These are phyloP conservation scores for Heliocybe sulcata DNA, from an alignment of 1,284 basidiomycete species.

Conservation along the genomic window DNA sequence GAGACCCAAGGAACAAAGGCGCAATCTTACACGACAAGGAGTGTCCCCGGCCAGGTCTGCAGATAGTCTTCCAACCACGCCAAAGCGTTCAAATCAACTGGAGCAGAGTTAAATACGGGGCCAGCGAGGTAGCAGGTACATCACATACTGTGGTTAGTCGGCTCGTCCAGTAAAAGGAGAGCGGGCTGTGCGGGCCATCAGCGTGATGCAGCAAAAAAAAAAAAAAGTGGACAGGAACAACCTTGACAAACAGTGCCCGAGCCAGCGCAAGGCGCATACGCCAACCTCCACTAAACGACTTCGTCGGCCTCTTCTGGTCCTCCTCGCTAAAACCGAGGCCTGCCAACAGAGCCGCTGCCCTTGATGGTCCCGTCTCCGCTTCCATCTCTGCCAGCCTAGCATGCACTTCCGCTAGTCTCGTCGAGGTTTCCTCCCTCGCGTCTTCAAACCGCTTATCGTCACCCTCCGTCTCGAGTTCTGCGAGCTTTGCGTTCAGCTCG, in stretches of 20 bases:
- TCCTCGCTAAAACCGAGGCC: conserved; percentile 88
- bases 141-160: conserved; percentile 88
- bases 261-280: conserved; percentile 85
- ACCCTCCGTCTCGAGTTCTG: conserved; percentile 64
- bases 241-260: conserved; percentile 92
- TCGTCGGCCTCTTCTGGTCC: conserved; percentile 81
- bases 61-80: conserved; percentile 94
- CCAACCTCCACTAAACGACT: conserved; percentile 97
- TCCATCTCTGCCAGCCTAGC: conserved; percentile 93
- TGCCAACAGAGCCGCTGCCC: conserved; percentile 86
- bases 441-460: conserved; percentile 77
- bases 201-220: conserved; percentile 8
- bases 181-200: conserved; percentile 41
- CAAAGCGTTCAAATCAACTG: conserved; percentile 76
- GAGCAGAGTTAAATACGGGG: conserved; percentile 7
- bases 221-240: conserved; percentile 16
- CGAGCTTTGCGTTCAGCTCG: conserved; percentile 65
- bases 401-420: conserved; percentile 89
- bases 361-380: conserved; percentile 91
- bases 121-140: background rate
- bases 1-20: conserved; percentile 10
- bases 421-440: conserved; percentile 80
- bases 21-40: conserved; percentile 85
- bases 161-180: conserved; percentile 87
- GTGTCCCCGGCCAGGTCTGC: conserved; percentile 91